Percentiles rank a stretch among this genome's conserved stretches.
Evolutionary conservation across 805 yeast genomes (phyloP).

Genomic region (Metschnikowia colocasiae): DNA sequence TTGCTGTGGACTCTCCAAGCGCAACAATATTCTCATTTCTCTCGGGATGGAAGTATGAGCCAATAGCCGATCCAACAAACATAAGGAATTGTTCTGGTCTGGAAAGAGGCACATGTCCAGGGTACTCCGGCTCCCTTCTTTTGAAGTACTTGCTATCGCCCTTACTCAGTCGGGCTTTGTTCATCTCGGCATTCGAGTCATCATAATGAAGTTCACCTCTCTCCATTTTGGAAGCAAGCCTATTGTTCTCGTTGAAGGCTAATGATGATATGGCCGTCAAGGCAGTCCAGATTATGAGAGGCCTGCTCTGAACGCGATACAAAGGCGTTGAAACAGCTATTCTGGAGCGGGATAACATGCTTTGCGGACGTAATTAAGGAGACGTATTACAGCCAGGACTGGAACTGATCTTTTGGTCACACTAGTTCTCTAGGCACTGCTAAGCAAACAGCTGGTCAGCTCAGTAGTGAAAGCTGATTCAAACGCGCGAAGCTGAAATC

Average conservation of each 20-base stretch:
- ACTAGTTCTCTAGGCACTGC: too few relatives aligned
- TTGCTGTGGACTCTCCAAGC: constrained; percentile 87
- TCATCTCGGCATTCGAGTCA: constrained; percentile 29
- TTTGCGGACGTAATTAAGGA: not conserved
- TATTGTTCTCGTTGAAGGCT: constrained; percentile 41
- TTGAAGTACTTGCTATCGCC: constrained; percentile 29
- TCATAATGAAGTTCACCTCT: constrained; percentile 44
- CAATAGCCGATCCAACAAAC: constrained; percentile 70
- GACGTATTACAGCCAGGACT: not conserved
- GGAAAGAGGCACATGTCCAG: constrained; percentile 77
- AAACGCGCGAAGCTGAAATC: constrained; percentile 3
- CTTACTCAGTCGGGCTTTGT: constrained; percentile 22
- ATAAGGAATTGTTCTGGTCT: constrained; percentile 58
- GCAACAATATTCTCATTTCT: constrained; percentile 73
- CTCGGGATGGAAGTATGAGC: constrained; percentile 75
- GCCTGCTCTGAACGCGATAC: constrained; percentile 10
- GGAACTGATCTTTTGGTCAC: not conserved
- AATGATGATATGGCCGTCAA: constrained; percentile 27
- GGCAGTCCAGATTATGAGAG: constrained; percentile 13
- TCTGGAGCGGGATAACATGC: not conserved
- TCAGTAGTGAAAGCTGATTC: not conserved
- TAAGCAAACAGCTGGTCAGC: not conserved
- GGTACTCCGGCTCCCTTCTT: constrained; percentile 49
- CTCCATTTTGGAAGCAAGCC: constrained; percentile 60
- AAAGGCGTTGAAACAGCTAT: not conserved